phyloP scores from a whole-genome alignment of 2,329 filamentous ascomycete species.

The Aspergillus unguis region DNA sequence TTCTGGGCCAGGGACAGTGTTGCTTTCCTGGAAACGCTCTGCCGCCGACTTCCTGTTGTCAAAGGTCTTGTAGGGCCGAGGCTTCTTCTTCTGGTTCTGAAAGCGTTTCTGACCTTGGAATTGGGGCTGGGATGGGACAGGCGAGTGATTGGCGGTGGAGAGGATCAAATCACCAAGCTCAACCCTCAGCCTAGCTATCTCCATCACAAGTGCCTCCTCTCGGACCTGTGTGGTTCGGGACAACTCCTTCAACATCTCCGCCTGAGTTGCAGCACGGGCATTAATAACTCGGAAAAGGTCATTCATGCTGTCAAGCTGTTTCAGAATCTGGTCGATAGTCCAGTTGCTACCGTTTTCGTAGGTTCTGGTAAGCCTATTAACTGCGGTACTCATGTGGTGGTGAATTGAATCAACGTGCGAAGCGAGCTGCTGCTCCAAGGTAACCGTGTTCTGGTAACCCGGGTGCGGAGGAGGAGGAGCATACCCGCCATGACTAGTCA shows the following conservation, averaged over 20 bases:
- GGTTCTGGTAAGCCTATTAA: conserved; percentile 12
- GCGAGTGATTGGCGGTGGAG: neutral
- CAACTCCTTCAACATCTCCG: conserved; percentile 15
- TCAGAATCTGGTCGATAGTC: conserved; percentile 21
- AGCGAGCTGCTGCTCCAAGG: conserved; percentile 22
- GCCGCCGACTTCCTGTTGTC: neutral
- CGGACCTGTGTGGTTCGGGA: conserved; percentile 14
- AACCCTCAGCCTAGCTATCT: conserved; percentile 13
- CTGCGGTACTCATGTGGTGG: conserved; percentile 18
- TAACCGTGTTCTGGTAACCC: conserved; percentile 21
- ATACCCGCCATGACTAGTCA: conserved; percentile 22
- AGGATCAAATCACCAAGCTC: conserved; percentile 12
- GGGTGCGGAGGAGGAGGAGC: conserved; percentile 25
- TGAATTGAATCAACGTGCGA: conserved; percentile 21
- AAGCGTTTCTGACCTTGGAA: neutral
- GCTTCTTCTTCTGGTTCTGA: neutral
- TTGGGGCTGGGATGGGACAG: neutral
- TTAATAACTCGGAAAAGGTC: conserved; percentile 18
- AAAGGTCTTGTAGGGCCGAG: neutral
- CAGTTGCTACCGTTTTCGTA: conserved; percentile 23
- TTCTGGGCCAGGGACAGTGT: neutral
- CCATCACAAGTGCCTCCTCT: conserved; percentile 9
- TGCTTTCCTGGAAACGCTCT: neutral
- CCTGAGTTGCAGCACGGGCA: conserved; percentile 12
- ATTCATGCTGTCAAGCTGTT: conserved; percentile 17